Evolutionary conservation across 768 basidiomycete genomes (phyloP).

Genomic region (Rhizopogon rudus): DNA sequence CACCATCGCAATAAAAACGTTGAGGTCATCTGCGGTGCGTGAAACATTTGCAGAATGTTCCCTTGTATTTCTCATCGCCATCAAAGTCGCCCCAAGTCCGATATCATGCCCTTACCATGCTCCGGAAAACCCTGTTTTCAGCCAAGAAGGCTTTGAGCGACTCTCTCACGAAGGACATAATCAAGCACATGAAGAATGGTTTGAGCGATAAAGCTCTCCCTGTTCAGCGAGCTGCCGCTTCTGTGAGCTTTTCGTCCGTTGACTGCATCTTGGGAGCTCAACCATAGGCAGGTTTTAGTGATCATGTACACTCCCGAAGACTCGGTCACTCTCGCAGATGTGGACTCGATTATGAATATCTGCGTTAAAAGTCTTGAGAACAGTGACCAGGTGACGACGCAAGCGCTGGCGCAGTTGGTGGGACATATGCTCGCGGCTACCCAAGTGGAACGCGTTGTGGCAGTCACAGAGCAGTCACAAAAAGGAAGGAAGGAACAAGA

Average conservation of each 20-base stretch:
- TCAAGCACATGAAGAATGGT: constrained; percentile 75
- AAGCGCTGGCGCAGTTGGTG: constrained; percentile 70
- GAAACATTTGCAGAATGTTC: neutral
- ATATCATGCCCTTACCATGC: constrained; percentile 70
- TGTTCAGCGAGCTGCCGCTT: constrained; percentile 79
- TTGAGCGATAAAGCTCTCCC: constrained; percentile 80
- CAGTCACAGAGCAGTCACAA: constrained; percentile 42
- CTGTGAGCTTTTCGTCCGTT: constrained; percentile 39
- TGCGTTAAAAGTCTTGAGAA: constrained; percentile 74
- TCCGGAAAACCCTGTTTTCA: constrained; percentile 74
- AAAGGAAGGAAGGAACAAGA: constrained; percentile 62
- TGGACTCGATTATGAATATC: constrained; percentile 67
- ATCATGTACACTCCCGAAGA: constrained; percentile 56
- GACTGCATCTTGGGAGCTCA: constrained; percentile 11
- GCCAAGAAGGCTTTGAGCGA: constrained; percentile 87
- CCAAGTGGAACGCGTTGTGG: constrained; percentile 57
- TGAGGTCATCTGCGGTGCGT: constrained; percentile 70
- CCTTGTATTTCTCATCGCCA: constrained; percentile 3
- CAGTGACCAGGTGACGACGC: constrained; percentile 81
- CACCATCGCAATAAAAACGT: constrained; percentile 57
- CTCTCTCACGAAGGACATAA: constrained; percentile 66
- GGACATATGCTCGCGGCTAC: constrained; percentile 83
- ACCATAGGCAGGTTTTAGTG: constrained; percentile 40
- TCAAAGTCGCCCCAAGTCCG: constrained; percentile 74
- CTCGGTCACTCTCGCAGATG: constrained; percentile 57